phyloP scores from a whole-genome alignment of 2,329 filamentous ascomycete genomes.

The Diaporthe sp. region DNA sequence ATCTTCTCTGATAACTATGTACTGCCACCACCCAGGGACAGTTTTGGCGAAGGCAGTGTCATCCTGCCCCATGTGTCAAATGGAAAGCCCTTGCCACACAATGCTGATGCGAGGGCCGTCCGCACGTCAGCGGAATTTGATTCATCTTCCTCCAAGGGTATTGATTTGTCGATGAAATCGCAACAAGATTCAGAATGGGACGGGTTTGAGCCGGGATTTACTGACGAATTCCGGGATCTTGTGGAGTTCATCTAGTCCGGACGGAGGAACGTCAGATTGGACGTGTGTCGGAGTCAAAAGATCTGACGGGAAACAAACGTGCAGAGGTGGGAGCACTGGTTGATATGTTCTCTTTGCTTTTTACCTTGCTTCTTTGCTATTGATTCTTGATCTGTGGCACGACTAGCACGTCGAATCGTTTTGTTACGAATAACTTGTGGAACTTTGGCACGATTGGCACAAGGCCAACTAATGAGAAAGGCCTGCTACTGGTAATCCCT shows the following conservation, averaged over 20 bases:
- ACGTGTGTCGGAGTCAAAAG: too few species aligned
- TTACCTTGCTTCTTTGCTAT: neutral
- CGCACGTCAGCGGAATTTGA: neutral
- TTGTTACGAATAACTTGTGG: neutral
- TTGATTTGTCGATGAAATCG: neutral
- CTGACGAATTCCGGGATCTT: constrained; percentile 31
- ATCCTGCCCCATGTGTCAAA: neutral
- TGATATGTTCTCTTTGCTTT: neutral
- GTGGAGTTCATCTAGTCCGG: constrained; percentile 38
- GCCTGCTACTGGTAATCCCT: neutral
- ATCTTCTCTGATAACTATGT: constrained; percentile 5
- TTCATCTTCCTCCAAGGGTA: neutral
- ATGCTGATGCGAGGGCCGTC: neutral
- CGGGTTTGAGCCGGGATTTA: constrained; percentile 36
- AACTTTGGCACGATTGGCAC: neutral
- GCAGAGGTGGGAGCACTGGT: too few species aligned
- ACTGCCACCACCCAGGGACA: neutral
- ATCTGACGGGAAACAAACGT: too few species aligned
- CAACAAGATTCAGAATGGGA: constrained; percentile 27
- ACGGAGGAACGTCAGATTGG: neutral
- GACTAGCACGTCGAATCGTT: neutral
- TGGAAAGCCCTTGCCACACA: too few species aligned
- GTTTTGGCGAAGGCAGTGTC: neutral
- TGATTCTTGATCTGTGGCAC: neutral
- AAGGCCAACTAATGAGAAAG: neutral